Evolutionary conservation across 306 rosid genomes (phyloP).

Genomic region (Purshia tridentata): DNA sequence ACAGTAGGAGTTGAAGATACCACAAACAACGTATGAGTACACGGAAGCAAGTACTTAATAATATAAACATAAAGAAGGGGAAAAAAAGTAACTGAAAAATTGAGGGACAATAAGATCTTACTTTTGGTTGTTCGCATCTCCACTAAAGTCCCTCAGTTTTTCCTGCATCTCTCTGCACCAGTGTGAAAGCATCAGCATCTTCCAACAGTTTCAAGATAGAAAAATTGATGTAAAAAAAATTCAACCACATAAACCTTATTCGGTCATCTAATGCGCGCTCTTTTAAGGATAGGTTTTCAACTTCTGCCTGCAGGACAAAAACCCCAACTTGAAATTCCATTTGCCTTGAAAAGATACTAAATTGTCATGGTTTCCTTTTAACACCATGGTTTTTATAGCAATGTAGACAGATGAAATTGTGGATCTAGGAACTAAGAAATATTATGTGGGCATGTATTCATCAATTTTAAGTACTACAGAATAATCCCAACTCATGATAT

Average conservation of each 20-base stretch:
- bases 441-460: not conserved
- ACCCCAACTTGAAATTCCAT: conserved; percentile 29
- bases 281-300: conserved; percentile 69
- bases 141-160: conserved; percentile 75
- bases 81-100: conserved; percentile 22
- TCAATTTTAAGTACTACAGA: not conserved
- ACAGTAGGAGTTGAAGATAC: conserved; percentile 12
- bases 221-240: conserved; percentile 24
- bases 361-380: not conserved
- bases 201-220: conserved; percentile 21
- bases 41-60: not conserved
- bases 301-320: conserved; percentile 77
- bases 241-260: conserved; percentile 60
- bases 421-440: not conserved
- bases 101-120: conserved; percentile 30
- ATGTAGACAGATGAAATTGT: not conserved
- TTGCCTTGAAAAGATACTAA: conserved; percentile 16
- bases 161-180: conserved; percentile 86
- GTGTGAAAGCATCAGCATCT: conserved; percentile 28
- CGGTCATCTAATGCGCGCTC: conserved; percentile 78
- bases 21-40: not conserved
- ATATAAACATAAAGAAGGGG: not conserved
- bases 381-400: not conserved
- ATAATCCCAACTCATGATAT: not conserved
- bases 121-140: conserved; percentile 81